Percentiles rank a stretch among this genome's conserved stretches.
Conservation (phyloP, 179 eudicot genomes). For the Actinidia chinensis region DNA sequence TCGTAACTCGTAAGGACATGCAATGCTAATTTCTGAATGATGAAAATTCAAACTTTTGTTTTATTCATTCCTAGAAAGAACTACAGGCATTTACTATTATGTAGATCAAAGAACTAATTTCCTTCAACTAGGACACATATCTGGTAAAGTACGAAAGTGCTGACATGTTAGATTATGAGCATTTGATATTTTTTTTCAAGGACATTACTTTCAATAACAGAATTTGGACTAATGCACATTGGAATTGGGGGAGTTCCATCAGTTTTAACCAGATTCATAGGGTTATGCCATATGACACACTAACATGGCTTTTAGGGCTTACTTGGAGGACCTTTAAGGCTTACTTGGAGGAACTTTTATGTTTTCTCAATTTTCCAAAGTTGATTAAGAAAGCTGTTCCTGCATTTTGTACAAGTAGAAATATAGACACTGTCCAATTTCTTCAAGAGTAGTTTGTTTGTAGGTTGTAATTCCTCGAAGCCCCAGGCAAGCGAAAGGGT, state of each 20-base stretch:
- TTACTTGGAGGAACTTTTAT: not conserved
- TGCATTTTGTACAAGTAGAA: not conserved
- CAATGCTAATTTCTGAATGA: not conserved
- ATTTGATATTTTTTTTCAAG: not conserved
- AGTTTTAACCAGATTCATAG: conserved; percentile 10
- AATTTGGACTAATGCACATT: not conserved
- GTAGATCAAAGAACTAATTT: not conserved
- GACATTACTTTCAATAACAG: not conserved
- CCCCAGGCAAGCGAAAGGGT: conserved; percentile 91
- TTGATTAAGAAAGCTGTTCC: conserved; percentile 10
- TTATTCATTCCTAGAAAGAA: not conserved
- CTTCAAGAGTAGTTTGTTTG: conserved; percentile 18
- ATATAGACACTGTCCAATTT: not conserved
- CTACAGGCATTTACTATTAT: not conserved
- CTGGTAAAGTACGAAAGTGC: not conserved
- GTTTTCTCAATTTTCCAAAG: not conserved
- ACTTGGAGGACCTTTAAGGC: not conserved
- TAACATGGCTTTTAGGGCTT: not conserved
- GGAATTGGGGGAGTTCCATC: not conserved
- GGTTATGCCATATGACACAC: not conserved
- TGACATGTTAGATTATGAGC: not conserved
- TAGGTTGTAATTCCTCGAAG: conserved; percentile 96
- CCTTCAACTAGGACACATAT: not conserved
- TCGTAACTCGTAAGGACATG: not conserved
- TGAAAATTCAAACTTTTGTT: not conserved